Evolutionary conservation across 164 flowering plant species (phyloP).

Genomic region (Akebia trifoliata): DNA sequence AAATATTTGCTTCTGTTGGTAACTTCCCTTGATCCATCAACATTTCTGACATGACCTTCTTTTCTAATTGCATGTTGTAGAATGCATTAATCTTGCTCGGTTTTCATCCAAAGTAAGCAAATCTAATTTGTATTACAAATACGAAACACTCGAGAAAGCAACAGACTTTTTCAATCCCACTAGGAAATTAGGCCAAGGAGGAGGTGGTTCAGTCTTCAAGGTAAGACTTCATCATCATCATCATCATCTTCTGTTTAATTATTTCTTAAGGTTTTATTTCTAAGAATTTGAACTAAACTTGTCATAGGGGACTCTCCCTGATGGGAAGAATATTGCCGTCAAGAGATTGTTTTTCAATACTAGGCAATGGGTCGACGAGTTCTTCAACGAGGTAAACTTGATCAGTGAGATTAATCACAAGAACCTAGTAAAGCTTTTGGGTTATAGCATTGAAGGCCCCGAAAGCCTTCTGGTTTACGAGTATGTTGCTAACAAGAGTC

Average conservation of each 20-base stretch:
- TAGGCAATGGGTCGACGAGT: constrained; percentile 50
- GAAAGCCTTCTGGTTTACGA: constrained; percentile 59
- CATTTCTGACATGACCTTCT: constrained; percentile 7
- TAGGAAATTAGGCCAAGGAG: constrained; percentile 77
- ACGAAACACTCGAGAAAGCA: constrained; percentile 76
- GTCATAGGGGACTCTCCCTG: constrained; percentile 37
- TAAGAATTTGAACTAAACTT: background rate
- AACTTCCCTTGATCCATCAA: background rate
- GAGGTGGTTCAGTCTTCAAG: constrained; percentile 56
- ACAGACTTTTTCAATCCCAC: constrained; percentile 56
- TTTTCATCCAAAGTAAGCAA: constrained; percentile 34
- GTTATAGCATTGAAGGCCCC: constrained; percentile 54
- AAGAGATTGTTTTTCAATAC: constrained; percentile 45
- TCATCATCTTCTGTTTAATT: background rate
- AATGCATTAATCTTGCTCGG: constrained; percentile 29
- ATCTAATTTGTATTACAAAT: constrained; percentile 55
- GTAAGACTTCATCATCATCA: constrained; percentile 11
- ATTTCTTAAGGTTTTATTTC: background rate
- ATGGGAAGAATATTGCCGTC: constrained; percentile 43
- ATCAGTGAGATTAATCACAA: constrained; percentile 46
- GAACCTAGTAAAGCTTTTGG: constrained; percentile 46
- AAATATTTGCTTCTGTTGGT: background rate
- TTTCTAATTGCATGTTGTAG: constrained; percentile 30
- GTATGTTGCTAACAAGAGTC: constrained; percentile 45
- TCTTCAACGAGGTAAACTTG: constrained; percentile 53